Percentiles rank a stretch among this genome's conserved stretches.
Conservation (phyloP, 495 filamentous ascomycete genomes). For the Penicillium verhagenii region DNA sequence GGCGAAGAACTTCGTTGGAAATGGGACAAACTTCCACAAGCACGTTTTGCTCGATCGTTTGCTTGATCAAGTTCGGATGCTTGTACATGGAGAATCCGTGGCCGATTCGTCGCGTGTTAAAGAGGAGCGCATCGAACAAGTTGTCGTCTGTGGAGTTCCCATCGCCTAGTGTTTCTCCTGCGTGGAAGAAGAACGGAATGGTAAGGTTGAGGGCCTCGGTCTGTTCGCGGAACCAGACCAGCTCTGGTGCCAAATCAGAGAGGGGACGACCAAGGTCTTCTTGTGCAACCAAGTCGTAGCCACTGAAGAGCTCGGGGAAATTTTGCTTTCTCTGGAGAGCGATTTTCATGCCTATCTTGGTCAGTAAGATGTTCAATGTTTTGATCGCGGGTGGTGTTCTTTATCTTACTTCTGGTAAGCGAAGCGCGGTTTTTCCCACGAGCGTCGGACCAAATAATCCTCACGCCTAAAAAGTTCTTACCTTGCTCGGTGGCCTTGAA, state of each 20-base stretch:
- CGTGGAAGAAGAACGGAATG: slow-evolving; percentile 25
- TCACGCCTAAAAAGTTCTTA: background rate
- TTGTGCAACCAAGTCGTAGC: slow-evolving; percentile 21
- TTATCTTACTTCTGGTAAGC: background rate
- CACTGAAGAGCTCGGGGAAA: slow-evolving; percentile 18
- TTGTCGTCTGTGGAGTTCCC: slow-evolving; percentile 23
- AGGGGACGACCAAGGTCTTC: slow-evolving; percentile 23
- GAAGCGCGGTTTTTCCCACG: background rate
- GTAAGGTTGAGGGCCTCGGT: slow-evolving; percentile 9
- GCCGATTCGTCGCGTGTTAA: slow-evolving; percentile 22
- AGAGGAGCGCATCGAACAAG: slow-evolving; percentile 19
- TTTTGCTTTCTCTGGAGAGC: background rate
- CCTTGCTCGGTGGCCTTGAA: background rate
- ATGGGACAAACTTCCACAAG: slow-evolving; percentile 25
- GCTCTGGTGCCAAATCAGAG: slow-evolving; percentile 14
- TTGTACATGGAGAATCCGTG: slow-evolving; percentile 26
- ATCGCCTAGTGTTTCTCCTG: slow-evolving; percentile 23
- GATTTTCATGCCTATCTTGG: background rate
- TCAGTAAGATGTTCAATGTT: background rate
- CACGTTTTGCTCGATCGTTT: slow-evolving; percentile 13
- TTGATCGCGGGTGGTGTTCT: background rate
- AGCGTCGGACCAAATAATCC: background rate
- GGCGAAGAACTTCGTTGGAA: slow-evolving; percentile 23
- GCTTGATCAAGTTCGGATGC: slow-evolving; percentile 18
- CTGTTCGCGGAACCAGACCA: slow-evolving; percentile 23